These are phyloP conservation scores for Achaetomiella virescens DNA, from an alignment of 495 filamentous ascomycete species.

Conservation along the genomic window DNA sequence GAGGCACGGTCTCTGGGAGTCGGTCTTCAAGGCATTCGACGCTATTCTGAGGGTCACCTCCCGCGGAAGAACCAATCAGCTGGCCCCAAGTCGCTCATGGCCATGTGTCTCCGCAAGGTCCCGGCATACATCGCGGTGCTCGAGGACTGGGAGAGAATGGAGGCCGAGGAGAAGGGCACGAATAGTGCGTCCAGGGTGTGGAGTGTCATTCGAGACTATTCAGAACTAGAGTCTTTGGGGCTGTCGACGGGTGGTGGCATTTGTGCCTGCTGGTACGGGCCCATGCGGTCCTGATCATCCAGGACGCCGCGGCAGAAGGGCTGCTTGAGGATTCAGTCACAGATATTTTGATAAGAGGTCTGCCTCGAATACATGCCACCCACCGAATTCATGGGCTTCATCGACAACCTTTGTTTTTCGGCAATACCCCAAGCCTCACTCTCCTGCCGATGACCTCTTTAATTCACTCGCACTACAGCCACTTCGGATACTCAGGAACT, in stretches of 20 bases:
- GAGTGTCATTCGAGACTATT: slow-evolving; percentile 51
- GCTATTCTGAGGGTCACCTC: slow-evolving; percentile 43
- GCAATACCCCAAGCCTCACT: slow-evolving; percentile 33
- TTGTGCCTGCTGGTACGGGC: slow-evolving; percentile 59
- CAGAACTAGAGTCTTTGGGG: slow-evolving; percentile 59
- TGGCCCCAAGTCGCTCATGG: slow-evolving; percentile 48
- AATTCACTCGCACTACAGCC: slow-evolving; percentile 21
- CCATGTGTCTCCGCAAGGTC: slow-evolving; percentile 56
- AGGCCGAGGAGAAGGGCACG: slow-evolving; percentile 46
- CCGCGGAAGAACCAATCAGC: slow-evolving; percentile 8
- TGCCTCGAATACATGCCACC: slow-evolving; percentile 33
- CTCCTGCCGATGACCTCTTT: slow-evolving; percentile 25
- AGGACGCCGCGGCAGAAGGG: slow-evolving; percentile 47
- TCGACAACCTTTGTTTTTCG: slow-evolving; percentile 29
- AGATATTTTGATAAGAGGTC: slow-evolving; percentile 34
- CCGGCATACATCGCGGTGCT: slow-evolving; percentile 59
- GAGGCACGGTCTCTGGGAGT: slow-evolving; percentile 18
- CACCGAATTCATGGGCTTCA: slow-evolving; percentile 37
- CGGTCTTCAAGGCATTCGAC: slow-evolving; percentile 43
- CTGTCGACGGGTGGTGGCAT: slow-evolving; percentile 57
- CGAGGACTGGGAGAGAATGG: slow-evolving; percentile 44
- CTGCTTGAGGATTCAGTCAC: slow-evolving; percentile 36
- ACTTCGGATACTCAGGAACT: slow-evolving; percentile 26
- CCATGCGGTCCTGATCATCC: slow-evolving; percentile 56
- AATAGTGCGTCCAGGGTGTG: slow-evolving; percentile 34